Conservation (phyloP, 768 basidiomycete genomes). For the Rhizopogon roseolus region DNA sequence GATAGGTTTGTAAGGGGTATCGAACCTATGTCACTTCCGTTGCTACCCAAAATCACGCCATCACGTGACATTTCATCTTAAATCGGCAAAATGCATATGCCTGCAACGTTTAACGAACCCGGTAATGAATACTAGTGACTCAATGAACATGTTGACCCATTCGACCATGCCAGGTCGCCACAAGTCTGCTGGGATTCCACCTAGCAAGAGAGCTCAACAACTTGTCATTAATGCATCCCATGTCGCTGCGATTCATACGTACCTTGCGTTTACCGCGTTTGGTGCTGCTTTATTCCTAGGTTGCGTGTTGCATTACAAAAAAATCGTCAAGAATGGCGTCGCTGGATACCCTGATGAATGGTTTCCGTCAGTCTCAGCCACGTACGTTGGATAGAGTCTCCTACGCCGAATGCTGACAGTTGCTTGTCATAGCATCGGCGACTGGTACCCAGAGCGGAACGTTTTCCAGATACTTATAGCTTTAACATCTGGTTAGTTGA, state of each 20-base stretch:
- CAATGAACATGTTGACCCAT: too few relatives aligned
- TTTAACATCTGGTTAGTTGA: constrained; percentile 58
- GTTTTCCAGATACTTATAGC: constrained; percentile 88
- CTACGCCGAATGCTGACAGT: not conserved
- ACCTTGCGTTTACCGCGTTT: constrained; percentile 65
- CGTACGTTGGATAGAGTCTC: constrained; percentile 40
- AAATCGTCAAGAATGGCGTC: constrained; percentile 81
- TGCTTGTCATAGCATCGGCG: constrained; percentile 61
- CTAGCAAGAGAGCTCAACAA: constrained; percentile 7
- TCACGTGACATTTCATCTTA: too few relatives aligned
- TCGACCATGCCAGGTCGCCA: constrained; percentile 15
- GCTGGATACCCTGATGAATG: constrained; percentile 84
- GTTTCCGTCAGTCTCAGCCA: constrained; percentile 87
- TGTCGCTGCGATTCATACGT: constrained; percentile 62
- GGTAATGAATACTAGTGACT: too few relatives aligned
- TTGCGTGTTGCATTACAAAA: constrained; percentile 68
- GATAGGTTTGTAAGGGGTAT: not conserved
- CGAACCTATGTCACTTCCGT: too few relatives aligned
- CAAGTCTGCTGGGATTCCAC: constrained; percentile 3
- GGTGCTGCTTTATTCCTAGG: constrained; percentile 57
- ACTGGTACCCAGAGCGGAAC: constrained; percentile 85
- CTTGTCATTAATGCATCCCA: constrained; percentile 40
- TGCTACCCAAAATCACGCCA: not conserved
- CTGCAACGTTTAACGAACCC: too few relatives aligned
- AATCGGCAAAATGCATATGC: too few relatives aligned